These are phyloP conservation scores for Stenocarpella maydis DNA, from an alignment of 2,329 filamentous ascomycete species.

Conservation along the genomic window DNA sequence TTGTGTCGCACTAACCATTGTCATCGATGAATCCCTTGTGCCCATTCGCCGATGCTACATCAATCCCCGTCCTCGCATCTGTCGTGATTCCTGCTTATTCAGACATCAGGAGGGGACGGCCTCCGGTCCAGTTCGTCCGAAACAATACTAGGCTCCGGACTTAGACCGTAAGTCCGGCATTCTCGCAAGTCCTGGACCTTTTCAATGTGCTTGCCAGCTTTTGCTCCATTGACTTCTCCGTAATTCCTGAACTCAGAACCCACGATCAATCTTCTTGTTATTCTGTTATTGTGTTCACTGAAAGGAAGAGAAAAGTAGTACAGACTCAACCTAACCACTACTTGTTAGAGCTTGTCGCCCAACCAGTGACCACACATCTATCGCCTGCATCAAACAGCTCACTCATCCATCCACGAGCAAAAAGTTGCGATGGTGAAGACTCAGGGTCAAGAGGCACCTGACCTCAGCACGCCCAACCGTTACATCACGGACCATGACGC, in stretches of 20 bases:
- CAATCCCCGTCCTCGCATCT: background rate
- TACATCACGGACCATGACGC: conserved; percentile 38
- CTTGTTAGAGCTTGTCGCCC: background rate
- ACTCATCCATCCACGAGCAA: background rate
- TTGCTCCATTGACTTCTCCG: background rate
- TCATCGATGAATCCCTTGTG: background rate
- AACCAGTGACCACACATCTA: too few species aligned
- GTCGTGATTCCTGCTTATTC: background rate
- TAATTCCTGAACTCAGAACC: background rate
- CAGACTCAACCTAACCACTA: background rate
- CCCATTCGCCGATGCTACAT: background rate
- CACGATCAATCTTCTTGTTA: too few species aligned
- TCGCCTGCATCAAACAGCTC: background rate
- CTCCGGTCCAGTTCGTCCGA: background rate
- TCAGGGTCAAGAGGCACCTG: conserved; percentile 5
- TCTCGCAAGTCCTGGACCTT: background rate
- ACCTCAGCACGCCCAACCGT: conserved; percentile 11
- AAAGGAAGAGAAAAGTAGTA: too few species aligned
- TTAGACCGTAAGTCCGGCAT: background rate
- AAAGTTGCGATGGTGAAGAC: conserved; percentile 4
- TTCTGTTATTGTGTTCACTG: too few species aligned
- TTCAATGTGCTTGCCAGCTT: background rate
- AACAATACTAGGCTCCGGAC: too few species aligned
- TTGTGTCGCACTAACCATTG: background rate
- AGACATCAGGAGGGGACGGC: background rate